Evolutionary conservation across 768 basidiomycete species (phyloP), one percentile per base, ranked within the genome.

Genomic region (Tulasnella sp.): DNA sequence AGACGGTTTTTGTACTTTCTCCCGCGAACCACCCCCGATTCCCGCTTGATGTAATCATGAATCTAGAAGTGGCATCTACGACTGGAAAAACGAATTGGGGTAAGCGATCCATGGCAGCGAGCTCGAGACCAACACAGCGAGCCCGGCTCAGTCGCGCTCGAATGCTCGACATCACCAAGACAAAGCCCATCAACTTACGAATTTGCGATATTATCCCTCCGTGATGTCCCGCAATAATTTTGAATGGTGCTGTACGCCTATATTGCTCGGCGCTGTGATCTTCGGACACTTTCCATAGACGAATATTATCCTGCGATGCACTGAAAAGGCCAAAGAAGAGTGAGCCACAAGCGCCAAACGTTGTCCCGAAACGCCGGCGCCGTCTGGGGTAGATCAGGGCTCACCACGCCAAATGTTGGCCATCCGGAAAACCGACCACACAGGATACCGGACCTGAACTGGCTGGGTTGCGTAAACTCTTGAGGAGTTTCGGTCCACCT

Each of bases 211-310:
- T 77, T 59, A 82, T 83, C 7, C 92, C 93, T 32, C 92, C 91
- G 66, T 95, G 88, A 67, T 95, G 93, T 0, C 92, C 93, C 9
- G 90, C 82, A 32, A 96, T 84, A 54, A 96, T 91, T 69, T 89
- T 91, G 72, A 93, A 96, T 48, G 81, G 87, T 15, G 83, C 80
- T 6, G 81, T 78, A 50, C 45, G 57, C 54, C 28, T 46, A 43
- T 51, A 64, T 72, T 15, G 71, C 70, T 56, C 90, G 87, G 10
- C 69, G 63, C 60, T 83, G 32, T 73, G 78, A 51, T 89, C 85
- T n/a, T n/a, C n/a, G 10, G 79, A 76, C 10, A 85, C 83, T 58
- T 96, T 90, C 92, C 92, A 96, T 33, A 96, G 65, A 10, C 93
- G 76, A 56, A 98, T 76, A 61, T 93, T 93, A 67, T 98, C 93